Base-by-base conservation (phyloP, 306 rosid genomes). In the Dalbergia oliveri region DNA sequence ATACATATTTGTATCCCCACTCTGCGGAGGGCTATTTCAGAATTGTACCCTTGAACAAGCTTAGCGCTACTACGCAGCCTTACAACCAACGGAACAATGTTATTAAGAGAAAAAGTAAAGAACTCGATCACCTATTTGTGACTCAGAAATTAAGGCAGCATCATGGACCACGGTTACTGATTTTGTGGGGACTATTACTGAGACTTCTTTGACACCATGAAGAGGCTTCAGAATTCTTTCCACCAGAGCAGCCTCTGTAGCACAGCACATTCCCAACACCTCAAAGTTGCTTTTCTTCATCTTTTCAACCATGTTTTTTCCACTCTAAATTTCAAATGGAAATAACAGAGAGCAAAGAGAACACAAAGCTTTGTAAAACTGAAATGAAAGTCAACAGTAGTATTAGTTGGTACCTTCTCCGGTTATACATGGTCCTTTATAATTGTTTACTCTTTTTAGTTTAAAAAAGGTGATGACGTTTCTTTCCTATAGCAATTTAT, bases 191-290 rank as follows among this genome's bases (percentile, higher is more conserved):
- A 94, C 90, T 35, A 90, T 84, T 9, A 92, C 94, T 0, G 89
- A 77, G 5, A 94, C 73, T 82, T 88, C 80, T 74, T 87, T 83
- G 37, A 94, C 86, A 5, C 98, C 98, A 26, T 84, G 74, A n/a
- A 92, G 90, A 33, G 89, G 89, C 73, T 80, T 92, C 73, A 94
- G 63, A 60, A 90, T 89, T 63, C 89, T 90, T 78, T 92, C 94
- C 35, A 94, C 76, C 26, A 94, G 67, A 19, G 89, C 86, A 7
- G 88, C 93, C 74, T 94, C 98, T 14, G 98, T 88, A 0, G 93
- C 85, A 76, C 98, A 94, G 41, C 98, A 94, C 66, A 94, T 39
- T 11, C 98, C 98, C 91, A 94, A 41, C 73, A 94, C 98, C 66
- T 94, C 97, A 73, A 89, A 92, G 69, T 89, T 84, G 84, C 93